A percentile compares a stretch with the other conserved stretches of the same genome.
Evolutionary conservation across 768 basidiomycete species (phyloP).

Genomic region (Boletus rufocinnamomeus): DNA sequence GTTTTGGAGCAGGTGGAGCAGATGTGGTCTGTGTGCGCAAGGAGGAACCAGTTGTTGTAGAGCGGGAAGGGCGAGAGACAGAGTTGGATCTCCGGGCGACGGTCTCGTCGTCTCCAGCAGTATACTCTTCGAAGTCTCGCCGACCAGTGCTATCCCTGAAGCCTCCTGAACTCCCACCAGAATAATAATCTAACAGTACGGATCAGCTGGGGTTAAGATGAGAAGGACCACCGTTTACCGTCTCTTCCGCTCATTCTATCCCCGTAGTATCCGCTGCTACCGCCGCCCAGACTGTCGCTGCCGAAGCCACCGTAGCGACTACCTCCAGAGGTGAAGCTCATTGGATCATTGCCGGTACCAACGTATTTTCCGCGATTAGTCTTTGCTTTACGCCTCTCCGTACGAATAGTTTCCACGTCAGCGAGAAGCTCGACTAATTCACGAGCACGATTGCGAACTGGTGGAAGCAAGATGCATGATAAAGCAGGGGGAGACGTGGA

Average conservation of each 20-base stretch:
- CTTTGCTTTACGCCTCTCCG: conserved; percentile 92
- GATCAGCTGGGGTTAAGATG: conserved; percentile 3
- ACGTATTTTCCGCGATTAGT: conserved; percentile 85
- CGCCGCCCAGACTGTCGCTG: conserved; percentile 46
- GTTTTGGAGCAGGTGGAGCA: conserved; percentile 36
- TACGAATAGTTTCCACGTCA: conserved; percentile 88
- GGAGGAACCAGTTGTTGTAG: conserved; percentile 42
- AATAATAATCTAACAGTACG: conserved; percentile 37
- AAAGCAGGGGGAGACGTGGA: neutral
- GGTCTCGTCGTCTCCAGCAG: conserved; percentile 91
- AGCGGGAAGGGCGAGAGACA: conserved; percentile 31
- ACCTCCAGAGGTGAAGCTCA: conserved; percentile 59
- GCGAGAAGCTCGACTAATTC: conserved; percentile 91
- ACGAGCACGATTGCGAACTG: conserved; percentile 92
- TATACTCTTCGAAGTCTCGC: conserved; percentile 87
- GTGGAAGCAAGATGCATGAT: conserved; percentile 5
- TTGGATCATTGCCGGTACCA: conserved; percentile 82
- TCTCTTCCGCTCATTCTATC: conserved; percentile 42
- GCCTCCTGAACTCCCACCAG: conserved; percentile 49
- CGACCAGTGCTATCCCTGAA: conserved; percentile 62
- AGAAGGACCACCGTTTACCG: conserved; percentile 34
- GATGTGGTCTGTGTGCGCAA: conserved; percentile 35
- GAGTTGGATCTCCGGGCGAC: conserved; percentile 42
- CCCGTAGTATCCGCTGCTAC: conserved; percentile 44
- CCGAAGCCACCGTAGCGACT: conserved; percentile 74